Percentiles rank a stretch among this genome's conserved stretches.
phyloP scores from a whole-genome alignment of 148 eudicot species.

The Rhododendron ferrugineum region DNA sequence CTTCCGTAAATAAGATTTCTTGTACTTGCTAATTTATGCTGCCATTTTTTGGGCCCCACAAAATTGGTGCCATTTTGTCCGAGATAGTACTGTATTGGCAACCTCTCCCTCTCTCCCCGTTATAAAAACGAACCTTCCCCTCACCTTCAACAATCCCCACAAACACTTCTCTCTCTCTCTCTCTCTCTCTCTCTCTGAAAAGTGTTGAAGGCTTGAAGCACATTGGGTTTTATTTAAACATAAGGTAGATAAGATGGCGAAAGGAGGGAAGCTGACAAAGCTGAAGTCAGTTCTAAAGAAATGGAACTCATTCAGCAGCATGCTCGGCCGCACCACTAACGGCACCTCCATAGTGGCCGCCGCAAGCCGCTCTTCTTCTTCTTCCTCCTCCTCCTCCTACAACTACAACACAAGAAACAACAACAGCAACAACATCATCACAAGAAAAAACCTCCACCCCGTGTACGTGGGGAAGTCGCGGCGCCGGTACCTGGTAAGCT shows the following conservation, averaged over 20 bases:
- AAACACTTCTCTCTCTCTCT: conserved; percentile 12
- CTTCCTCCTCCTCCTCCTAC: neutral
- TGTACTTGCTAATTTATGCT: neutral
- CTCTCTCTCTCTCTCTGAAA: neutral
- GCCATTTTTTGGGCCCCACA: neutral
- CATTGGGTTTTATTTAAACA: neutral
- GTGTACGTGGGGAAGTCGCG: conserved; percentile 75
- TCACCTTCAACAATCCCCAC: conserved; percentile 22
- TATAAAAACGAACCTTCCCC: conserved; percentile 34
- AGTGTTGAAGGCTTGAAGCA: neutral
- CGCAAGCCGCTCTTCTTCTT: neutral
- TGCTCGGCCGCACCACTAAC: conserved; percentile 21
- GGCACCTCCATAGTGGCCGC: conserved; percentile 21
- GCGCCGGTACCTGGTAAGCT: conserved; percentile 48
- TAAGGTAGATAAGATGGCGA: conserved; percentile 34
- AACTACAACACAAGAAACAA: neutral
- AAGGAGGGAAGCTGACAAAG: conserved; percentile 62
- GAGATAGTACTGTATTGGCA: neutral
- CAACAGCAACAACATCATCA: neutral
- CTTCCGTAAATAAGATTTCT: no score
- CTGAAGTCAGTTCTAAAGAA: conserved; percentile 54
- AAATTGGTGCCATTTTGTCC: neutral
- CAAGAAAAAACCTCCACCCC: conserved; percentile 29
- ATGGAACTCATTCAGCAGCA: conserved; percentile 51
- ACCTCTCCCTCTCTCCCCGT: neutral